Percentiles rank a stretch among this genome's conserved stretches.
phyloP scores from a whole-genome alignment of 2,329 filamentous ascomycete genomes.

The Pestalotiopsis sp. region DNA sequence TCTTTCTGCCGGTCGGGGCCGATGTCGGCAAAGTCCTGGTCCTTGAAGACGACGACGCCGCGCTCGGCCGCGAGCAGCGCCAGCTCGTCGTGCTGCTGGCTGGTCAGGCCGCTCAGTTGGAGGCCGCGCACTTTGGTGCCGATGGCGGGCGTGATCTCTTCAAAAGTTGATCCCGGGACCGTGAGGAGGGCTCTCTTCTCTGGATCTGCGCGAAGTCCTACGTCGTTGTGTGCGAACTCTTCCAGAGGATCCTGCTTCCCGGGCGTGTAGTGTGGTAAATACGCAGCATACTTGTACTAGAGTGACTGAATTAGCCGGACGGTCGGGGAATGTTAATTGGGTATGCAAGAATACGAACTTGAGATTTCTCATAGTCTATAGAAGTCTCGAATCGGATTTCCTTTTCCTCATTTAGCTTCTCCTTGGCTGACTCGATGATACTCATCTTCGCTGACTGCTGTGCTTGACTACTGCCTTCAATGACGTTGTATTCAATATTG shows the following conservation, averaged over 20 bases:
- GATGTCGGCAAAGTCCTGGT: conserved; percentile 22
- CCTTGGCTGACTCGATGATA: neutral
- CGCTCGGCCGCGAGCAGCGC: conserved; percentile 32
- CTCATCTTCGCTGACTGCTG: neutral
- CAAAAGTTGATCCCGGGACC: conserved; percentile 14
- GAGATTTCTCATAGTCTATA: conserved; percentile 11
- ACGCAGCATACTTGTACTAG: conserved; percentile 9
- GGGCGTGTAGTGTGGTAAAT: conserved; percentile 15
- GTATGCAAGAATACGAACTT: conserved; percentile 4
- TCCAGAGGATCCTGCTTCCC: conserved; percentile 15
- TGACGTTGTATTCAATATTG: too few relatives aligned
- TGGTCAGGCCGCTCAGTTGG: conserved; percentile 21
- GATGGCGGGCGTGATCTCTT: conserved; percentile 18
- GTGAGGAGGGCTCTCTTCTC: conserved; percentile 16
- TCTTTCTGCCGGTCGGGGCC: conserved; percentile 22
- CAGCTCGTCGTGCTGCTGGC: conserved; percentile 29
- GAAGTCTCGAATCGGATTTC: conserved; percentile 16
- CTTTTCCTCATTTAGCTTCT: neutral
- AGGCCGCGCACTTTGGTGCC: conserved; percentile 24
- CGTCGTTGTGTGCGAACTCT: conserved; percentile 14
- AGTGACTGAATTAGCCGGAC: neutral
- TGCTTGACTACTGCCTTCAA: neutral
- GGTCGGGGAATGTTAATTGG: neutral
- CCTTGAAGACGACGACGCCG: conserved; percentile 24
- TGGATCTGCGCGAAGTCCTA: conserved; percentile 14